A percentile compares a stretch with the other conserved stretches of the same genome.
Evolutionary conservation across 2,329 filamentous ascomycete genomes (phyloP).

Genomic region (Diaporthe nobilis): DNA sequence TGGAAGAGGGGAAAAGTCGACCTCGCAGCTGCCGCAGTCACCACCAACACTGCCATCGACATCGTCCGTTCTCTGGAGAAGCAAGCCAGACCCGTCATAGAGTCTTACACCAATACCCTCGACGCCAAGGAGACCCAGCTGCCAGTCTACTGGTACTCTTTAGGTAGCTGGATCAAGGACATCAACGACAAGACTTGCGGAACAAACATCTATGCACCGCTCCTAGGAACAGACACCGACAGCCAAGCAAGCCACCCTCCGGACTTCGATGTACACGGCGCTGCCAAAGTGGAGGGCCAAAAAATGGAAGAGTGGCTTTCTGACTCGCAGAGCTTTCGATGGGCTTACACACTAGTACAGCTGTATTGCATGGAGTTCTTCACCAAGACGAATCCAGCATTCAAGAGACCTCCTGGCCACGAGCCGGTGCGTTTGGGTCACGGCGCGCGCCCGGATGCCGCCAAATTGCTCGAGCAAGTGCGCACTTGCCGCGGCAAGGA

Average conservation of each 20-base stretch:
- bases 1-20: neutral
- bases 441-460: constrained; percentile 10
- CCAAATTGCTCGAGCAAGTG: neutral
- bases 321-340: constrained; percentile 5
- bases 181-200: constrained; percentile 23
- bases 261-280: neutral
- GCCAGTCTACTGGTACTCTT: constrained; percentile 19
- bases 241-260: neutral
- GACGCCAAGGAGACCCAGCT: constrained; percentile 11
- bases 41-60: constrained; percentile 33
- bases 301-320: neutral
- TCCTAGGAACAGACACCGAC: constrained; percentile 12
- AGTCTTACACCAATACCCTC: constrained; percentile 13
- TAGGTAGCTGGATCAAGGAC: constrained; percentile 23
- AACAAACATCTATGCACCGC: constrained; percentile 24
- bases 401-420: neutral
- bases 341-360: constrained; percentile 19
- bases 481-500: constrained; percentile 8
- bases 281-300: neutral
- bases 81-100: constrained; percentile 19
- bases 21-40: constrained; percentile 11
- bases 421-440: constrained; percentile 3
- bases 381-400: neutral
- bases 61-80: constrained; percentile 18
- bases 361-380: constrained; percentile 34